Conservation (phyloP, 139 green algal species). For the Nannochloris sp. region DNA sequence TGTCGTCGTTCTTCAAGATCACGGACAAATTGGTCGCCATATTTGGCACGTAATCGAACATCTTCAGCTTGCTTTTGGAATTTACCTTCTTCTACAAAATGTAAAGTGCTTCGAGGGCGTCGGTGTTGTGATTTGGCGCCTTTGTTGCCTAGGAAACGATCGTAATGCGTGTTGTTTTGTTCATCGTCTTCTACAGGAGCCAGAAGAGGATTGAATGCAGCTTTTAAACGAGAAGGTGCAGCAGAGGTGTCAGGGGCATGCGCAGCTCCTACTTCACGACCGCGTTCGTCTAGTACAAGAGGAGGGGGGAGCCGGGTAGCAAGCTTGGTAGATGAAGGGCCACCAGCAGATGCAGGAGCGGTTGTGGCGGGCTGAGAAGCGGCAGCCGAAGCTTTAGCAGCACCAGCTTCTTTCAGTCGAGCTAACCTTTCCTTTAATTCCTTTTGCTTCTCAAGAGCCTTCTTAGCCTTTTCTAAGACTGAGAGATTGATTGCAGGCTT, state of each 20-base stretch:
- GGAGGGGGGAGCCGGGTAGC: constrained; percentile 12
- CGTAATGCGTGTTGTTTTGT: constrained; percentile 38
- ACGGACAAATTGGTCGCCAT: constrained; percentile 43
- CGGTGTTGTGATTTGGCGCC: constrained; percentile 19
- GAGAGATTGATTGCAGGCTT: constrained; percentile 12
- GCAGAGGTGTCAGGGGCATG: constrained; percentile 1
- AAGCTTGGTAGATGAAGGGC: neutral
- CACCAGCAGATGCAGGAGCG: neutral
- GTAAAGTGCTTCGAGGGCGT: constrained; percentile 24
- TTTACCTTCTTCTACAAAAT: constrained; percentile 61
- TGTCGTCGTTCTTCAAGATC: constrained; percentile 21
- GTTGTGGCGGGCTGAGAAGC: neutral
- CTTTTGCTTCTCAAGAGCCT: constrained; percentile 26
- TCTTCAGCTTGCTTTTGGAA: constrained; percentile 56
- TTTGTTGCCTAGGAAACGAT: constrained; percentile 42
- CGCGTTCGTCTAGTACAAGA: constrained; percentile 44
- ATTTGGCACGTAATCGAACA: constrained; percentile 37
- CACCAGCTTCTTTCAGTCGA: constrained; percentile 11
- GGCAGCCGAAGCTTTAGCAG: neutral
- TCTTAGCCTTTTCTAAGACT: constrained; percentile 28
- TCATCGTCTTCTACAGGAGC: constrained; percentile 12
- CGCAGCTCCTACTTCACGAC: constrained; percentile 36
- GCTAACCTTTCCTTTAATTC: constrained; percentile 20
- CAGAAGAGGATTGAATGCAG: constrained; percentile 13
- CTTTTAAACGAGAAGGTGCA: neutral